Evolutionary conservation across 202 grass and related monocot species (phyloP).

Genomic region (Zoysia matrella): DNA sequence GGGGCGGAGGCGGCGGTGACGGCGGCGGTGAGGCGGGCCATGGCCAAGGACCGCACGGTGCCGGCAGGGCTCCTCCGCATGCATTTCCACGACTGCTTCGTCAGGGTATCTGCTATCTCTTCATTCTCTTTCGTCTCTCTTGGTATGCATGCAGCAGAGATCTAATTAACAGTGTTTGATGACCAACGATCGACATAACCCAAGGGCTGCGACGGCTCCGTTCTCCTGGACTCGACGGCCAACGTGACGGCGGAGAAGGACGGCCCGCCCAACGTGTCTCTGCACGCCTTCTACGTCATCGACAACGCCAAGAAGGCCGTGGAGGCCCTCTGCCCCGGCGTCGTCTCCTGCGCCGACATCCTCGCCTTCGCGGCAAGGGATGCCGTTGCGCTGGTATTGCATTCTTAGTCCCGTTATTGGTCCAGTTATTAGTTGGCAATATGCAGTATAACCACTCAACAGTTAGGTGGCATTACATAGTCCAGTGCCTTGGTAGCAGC

Average conservation of each 20-base stretch:
- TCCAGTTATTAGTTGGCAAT: too few relatives aligned
- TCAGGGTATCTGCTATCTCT: conserved; percentile 45
- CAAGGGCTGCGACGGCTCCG: conserved; percentile 78
- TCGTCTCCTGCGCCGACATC: conserved; percentile 93
- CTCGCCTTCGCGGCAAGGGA: conserved; percentile 67
- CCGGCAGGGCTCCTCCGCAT: conserved; percentile 69
- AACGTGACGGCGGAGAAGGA: conserved; percentile 79
- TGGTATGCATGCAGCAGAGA: too few relatives aligned
- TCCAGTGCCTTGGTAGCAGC: too few relatives aligned
- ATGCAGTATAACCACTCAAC: too few relatives aligned
- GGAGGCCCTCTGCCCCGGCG: conserved; percentile 74
- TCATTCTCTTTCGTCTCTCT: too few relatives aligned
- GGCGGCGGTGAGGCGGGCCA: conserved; percentile 68
- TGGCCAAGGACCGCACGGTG: conserved; percentile 65
- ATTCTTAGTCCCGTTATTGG: too few relatives aligned
- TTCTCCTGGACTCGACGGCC: conserved; percentile 66
- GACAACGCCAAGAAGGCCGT: conserved; percentile 90
- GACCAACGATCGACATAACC: too few relatives aligned
- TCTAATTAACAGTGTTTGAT: too few relatives aligned
- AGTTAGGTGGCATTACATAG: too few relatives aligned
- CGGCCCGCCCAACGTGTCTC: conserved; percentile 74
- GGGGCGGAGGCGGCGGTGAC: conserved; percentile 59
- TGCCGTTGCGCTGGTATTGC: conserved; percentile 52
- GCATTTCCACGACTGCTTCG: conserved; percentile 84
- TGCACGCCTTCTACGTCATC: conserved; percentile 85